Base-by-base conservation (phyloP, 2,329 filamentous ascomycete genomes). In the Fusarium chlamydosporum region DNA sequence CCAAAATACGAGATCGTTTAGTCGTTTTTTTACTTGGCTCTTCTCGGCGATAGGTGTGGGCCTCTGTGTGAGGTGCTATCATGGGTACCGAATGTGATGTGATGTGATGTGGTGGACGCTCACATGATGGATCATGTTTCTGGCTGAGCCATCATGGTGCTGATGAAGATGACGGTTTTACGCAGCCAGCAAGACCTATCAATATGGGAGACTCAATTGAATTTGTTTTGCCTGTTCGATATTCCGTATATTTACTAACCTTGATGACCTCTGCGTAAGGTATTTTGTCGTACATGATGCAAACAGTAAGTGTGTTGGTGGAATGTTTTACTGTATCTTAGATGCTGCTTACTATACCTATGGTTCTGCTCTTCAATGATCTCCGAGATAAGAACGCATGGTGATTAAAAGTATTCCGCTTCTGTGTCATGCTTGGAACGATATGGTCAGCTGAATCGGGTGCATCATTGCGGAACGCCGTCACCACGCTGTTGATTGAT, bases 111-210 rank as follows among this genome's bases (percentile, higher is more conserved):
- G 11, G 61, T 54, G 42, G 58, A 59, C 54, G 47, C 67, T 67
- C 71, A 73, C 71, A 73, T 73, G 71, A 73, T 71, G 60, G 60
- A 26, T 56, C 59, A 68, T 72, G 62, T 56, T 65, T 64, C 42
- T 37, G 64, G 37, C 68, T 50, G 61, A 40, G 48, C 64, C 51
- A 68, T 67, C 59, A 70, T 68, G 47, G 56, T 58, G 53, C 55
- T 47, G 34, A 35, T 27, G 45, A 63, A 27, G 26, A 20, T 31
- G 34, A 15, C 41, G n/a, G n/a, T 34, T 37, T 33, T 41, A 37
- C 26, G 38, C 15, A 23, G 31, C 35, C 33, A 33, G n/a, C 40
- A 29, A 34, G 41, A 33, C 18, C 35, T 58, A 34, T 9, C 20
- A 27, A 18, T 26, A 7, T 26, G 38, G 9, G 23, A 40, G 15